phyloP scores from a whole-genome alignment of 2,329 filamentous ascomycete species.

The Aspergillus luchuensis region DNA sequence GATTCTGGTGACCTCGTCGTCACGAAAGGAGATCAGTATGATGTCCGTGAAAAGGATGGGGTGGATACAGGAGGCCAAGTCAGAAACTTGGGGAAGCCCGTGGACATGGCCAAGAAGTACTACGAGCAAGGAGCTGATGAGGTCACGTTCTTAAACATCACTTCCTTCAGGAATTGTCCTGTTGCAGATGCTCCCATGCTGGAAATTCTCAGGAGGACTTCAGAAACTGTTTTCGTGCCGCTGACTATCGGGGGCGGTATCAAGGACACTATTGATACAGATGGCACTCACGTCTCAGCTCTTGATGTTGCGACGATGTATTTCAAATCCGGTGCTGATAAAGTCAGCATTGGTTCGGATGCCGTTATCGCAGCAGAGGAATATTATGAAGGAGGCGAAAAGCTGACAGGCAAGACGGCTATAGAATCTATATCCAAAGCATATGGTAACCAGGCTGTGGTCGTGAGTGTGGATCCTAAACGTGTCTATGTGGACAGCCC shows the following conservation, averaged over 20 bases:
- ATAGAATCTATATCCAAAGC: slow-evolving; percentile 93
- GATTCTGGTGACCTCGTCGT: slow-evolving; percentile 94
- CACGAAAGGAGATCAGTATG: slow-evolving; percentile 98
- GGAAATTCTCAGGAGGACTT: slow-evolving; percentile 82
- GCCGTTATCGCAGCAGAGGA: slow-evolving; percentile 91
- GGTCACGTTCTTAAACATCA: slow-evolving; percentile 97
- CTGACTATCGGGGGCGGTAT: slow-evolving; percentile 96
- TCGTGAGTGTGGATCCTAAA: slow-evolving; percentile 92
- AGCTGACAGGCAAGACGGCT: slow-evolving; percentile 76
- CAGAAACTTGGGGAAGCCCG: slow-evolving; percentile 92
- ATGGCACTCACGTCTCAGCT: slow-evolving; percentile 82
- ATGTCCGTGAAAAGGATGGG: slow-evolving; percentile 83
- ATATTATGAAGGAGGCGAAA: slow-evolving; percentile 72
- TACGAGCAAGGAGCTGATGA: slow-evolving; percentile 97
- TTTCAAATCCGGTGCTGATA: slow-evolving; percentile 95
- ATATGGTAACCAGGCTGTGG: slow-evolving; percentile 95
- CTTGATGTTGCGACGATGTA: slow-evolving; percentile 95
- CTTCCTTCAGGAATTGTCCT: slow-evolving; percentile 93
- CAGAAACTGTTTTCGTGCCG: slow-evolving; percentile 91
- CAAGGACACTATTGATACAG: slow-evolving; percentile 84
- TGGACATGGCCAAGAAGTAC: slow-evolving; percentile 90
- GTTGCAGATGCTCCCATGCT: slow-evolving; percentile 93
- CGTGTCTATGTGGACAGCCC: slow-evolving; percentile 78
- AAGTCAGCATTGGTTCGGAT: slow-evolving; percentile 94
- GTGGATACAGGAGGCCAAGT: slow-evolving; percentile 63